phyloP scores from a whole-genome alignment of 1,284 basidiomycete genomes.

The Puccinia coronata region DNA sequence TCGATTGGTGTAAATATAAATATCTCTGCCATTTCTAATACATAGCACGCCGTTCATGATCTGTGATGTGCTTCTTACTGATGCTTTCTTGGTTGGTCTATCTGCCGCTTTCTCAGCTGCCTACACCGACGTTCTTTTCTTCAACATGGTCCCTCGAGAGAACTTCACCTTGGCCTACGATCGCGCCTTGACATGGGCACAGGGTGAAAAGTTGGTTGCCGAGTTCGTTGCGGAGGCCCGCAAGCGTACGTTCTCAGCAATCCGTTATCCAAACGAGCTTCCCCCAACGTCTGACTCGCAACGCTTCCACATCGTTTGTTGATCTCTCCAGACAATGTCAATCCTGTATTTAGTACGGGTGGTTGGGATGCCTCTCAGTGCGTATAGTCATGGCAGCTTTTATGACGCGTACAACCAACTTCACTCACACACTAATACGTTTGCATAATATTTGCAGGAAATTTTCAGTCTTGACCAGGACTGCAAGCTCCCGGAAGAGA shows the following conservation, averaged over 20 bases:
- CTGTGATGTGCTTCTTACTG: no score
- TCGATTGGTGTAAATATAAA: slow-evolving; percentile 28
- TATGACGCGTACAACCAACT: not conserved
- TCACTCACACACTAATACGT: not conserved
- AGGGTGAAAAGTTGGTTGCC: slow-evolving; percentile 6
- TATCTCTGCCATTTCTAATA: no score
- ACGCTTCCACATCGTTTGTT: no score
- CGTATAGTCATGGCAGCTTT: not conserved
- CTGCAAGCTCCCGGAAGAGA: slow-evolving; percentile 18
- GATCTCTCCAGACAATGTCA: slow-evolving; percentile 33
- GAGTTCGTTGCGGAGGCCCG: slow-evolving; percentile 34
- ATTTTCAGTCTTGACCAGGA: slow-evolving; percentile 28
- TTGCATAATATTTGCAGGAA: not conserved
- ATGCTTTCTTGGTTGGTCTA: not conserved
- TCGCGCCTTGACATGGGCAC: not conserved
- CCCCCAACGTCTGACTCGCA: not conserved
- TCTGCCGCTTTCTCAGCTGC: not conserved
- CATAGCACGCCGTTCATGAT: not conserved
- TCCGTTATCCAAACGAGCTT: not conserved
- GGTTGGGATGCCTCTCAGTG: slow-evolving; percentile 46
- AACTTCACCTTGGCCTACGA: slow-evolving; percentile 2
- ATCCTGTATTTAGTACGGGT: slow-evolving; percentile 21
- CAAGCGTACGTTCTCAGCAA: not conserved
- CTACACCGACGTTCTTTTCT: slow-evolving; percentile 45
- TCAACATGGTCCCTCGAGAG: slow-evolving; percentile 21